Evolutionary conservation across 2,329 filamentous ascomycete genomes (phyloP).

Genomic region (Scedosporium dehoogii): DNA sequence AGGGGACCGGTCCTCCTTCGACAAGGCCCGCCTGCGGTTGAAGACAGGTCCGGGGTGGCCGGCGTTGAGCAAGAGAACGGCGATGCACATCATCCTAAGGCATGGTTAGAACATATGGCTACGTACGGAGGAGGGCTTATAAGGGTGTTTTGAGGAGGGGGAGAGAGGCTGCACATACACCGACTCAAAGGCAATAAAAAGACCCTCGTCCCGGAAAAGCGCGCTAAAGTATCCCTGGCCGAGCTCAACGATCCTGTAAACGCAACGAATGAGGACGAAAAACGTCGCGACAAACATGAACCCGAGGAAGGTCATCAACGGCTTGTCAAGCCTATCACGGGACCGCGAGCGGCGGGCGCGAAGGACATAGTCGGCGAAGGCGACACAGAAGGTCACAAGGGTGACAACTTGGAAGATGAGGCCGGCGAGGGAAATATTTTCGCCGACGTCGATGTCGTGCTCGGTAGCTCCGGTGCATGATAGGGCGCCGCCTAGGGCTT

Average conservation of each 20-base stretch:
- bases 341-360: constrained; percentile 17
- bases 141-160: too few species aligned
- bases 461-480: constrained; percentile 25
- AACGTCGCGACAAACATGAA: constrained; percentile 41
- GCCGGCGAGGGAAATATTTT: constrained; percentile 39
- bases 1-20: background rate
- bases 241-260: constrained; percentile 50
- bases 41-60: background rate
- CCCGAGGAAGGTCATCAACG: constrained; percentile 37
- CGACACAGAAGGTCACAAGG: constrained; percentile 31
- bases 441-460: constrained; percentile 23
- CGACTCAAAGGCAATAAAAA: constrained; percentile 33
- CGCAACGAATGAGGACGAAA: constrained; percentile 44
- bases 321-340: constrained; percentile 18
- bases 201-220: constrained; percentile 30
- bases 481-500: constrained; percentile 39
- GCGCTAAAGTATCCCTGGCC: constrained; percentile 41
- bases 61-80: background rate
- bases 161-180: constrained; percentile 9
- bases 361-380: constrained; percentile 31
- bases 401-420: constrained; percentile 41
- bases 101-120: background rate
- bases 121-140: background rate
- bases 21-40: background rate
- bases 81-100: background rate